Evolutionary conservation across 2,329 filamentous ascomycete genomes (phyloP).

Genomic region (Colletotrichum tanaceti): DNA sequence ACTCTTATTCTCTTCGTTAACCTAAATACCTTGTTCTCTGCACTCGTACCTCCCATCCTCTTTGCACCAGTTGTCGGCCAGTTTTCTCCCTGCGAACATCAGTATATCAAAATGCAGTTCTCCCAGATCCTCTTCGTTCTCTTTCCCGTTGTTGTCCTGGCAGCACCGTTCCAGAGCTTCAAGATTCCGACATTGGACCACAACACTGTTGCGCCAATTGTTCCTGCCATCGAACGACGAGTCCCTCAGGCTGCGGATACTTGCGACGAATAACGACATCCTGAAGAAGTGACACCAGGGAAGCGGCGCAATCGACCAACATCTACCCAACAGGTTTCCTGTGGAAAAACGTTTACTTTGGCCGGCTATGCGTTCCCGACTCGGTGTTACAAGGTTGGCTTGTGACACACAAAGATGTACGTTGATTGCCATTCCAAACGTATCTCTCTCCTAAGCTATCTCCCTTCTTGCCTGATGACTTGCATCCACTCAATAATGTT

Average conservation of each 20-base stretch:
- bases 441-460: too few relatives aligned
- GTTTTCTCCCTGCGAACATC: background rate
- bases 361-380: background rate
- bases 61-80: background rate
- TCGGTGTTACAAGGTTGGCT: background rate
- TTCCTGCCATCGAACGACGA: slow-evolving; percentile 34
- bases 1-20: background rate
- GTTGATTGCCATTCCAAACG: background rate
- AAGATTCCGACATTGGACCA: slow-evolving; percentile 35
- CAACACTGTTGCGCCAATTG: slow-evolving; percentile 31
- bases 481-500: slow-evolving; percentile 47
- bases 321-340: background rate
- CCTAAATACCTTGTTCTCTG: background rate
- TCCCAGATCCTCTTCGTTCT: slow-evolving; percentile 41
- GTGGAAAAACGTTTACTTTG: too few relatives aligned
- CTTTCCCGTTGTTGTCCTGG: slow-evolving; percentile 42
- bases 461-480: slow-evolving; percentile 37
- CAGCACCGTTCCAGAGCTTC: slow-evolving; percentile 42
- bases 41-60: slow-evolving; percentile 6
- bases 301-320: too few relatives aligned
- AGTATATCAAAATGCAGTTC: slow-evolving; percentile 43
- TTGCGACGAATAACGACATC: slow-evolving; percentile 26
- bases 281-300: background rate
- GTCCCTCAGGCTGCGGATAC: slow-evolving; percentile 28
- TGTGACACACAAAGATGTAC: slow-evolving; percentile 6